Evolutionary conservation across 2,329 filamentous ascomycete genomes (phyloP).

Genomic region (Sclerotinia spermophila): DNA sequence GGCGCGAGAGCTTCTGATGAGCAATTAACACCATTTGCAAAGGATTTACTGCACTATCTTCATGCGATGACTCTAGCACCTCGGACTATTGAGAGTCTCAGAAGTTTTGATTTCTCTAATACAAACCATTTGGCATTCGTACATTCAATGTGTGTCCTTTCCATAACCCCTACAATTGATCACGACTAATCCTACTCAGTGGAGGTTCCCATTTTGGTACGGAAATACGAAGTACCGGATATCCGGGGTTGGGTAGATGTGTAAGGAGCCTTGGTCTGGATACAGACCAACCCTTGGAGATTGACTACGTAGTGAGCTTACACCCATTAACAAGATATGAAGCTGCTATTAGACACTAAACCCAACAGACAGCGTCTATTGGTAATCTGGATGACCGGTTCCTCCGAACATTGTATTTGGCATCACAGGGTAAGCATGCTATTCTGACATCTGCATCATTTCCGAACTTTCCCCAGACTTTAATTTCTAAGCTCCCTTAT

Average conservation of each 20-base stretch:
- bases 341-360: background rate
- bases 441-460: slow-evolving; percentile 10
- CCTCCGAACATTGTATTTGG: slow-evolving; percentile 55
- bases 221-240: slow-evolving; percentile 57
- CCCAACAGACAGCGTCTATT: slow-evolving; percentile 67
- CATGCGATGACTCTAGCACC: slow-evolving; percentile 49
- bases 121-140: slow-evolving; percentile 75
- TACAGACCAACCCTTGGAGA: slow-evolving; percentile 52
- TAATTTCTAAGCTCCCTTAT: slow-evolving; percentile 9
- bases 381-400: slow-evolving; percentile 70
- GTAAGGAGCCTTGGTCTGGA: slow-evolving; percentile 61
- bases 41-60: slow-evolving; percentile 52
- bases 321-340: background rate
- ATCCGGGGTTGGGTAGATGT: slow-evolving; percentile 67
- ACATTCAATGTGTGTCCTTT: slow-evolving; percentile 68
- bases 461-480: slow-evolving; percentile 18
- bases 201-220: slow-evolving; percentile 54
- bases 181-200: slow-evolving; percentile 38
- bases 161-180: background rate
- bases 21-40: slow-evolving; percentile 55
- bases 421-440: slow-evolving; percentile 48
- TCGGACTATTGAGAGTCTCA: slow-evolving; percentile 63
- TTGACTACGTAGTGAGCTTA: slow-evolving; percentile 67
- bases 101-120: slow-evolving; percentile 75
- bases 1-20: slow-evolving; percentile 27